Evolutionary conservation across 768 basidiomycete genomes (phyloP), one percentile per base, ranked within the genome.

Genomic region (Daedalea quercina): DNA sequence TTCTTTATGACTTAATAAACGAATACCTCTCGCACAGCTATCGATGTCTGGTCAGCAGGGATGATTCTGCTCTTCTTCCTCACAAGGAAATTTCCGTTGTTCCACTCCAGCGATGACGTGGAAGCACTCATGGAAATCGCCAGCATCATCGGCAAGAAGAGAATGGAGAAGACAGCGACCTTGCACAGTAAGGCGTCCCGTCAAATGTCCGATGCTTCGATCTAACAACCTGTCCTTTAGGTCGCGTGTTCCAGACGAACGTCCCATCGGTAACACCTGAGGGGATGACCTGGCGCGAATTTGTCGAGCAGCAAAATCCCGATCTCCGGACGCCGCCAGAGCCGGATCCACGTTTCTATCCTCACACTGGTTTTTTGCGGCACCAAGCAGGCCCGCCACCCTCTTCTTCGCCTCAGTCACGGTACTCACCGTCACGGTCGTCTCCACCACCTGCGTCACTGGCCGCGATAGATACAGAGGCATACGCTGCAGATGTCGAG

Each of bases 81-180:
- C 33, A 86, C 85, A 0, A 80, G 83, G 42, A 96, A 95, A 60
- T 99, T 97, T 63, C 96, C 96, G 1, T 69, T 97, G 25, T 94
- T 98, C 70, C 88, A 92, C 60, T 92, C 94, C 19, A 88, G 80
- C 61, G 93, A 98, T 62, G 96, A 99, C 64, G 79, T 85, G 33
- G 95, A 99, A 67, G 96, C 94, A 6, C 73, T 98, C 19, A 89
- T 97, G 85, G 96, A 99, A 69, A 86, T 97, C 50, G 87, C 91
- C 15, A 74, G 82, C 11, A 85, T 99, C 42, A 81, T 96, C 56
- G 96, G 96, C 8, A 79, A 80, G 56, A 78, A 76, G 57, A 78
- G 78, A 48, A 90, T 96, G 79, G 95, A 95, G 64, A 84, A 79
- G 63, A 78, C 83, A 34, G 95, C 94, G 0, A 80, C 87, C 19